These are phyloP conservation scores for Ustilago trichophora DNA, from an alignment of 1,284 basidiomycete genomes.

Conservation along the genomic window DNA sequence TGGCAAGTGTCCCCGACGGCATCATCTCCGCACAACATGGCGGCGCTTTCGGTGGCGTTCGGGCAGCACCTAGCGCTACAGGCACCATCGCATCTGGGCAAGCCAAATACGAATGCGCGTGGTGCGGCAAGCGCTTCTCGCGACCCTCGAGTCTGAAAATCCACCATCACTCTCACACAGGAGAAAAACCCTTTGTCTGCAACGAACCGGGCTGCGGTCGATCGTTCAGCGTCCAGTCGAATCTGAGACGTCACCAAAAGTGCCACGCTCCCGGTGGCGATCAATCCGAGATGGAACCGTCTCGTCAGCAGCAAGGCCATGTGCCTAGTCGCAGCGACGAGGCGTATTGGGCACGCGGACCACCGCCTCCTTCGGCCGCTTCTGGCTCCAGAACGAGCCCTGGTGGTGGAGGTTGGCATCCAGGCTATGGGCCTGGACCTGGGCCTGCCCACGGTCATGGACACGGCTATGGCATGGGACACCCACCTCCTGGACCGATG, in stretches of 20 bases:
- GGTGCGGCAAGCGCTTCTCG: conserved; percentile 62
- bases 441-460: conserved; percentile 15
- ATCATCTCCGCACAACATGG: conserved; percentile 38
- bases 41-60: conserved; percentile 26
- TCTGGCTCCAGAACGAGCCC: conserved; percentile 33
- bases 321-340: conserved; percentile 24
- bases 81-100: conserved; percentile 45
- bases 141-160: conserved; percentile 62
- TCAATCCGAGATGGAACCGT: conserved; percentile 22
- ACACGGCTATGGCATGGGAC: conserved; percentile 10
- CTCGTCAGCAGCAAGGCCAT: conserved; percentile 27
- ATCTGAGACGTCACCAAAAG: conserved; percentile 63
- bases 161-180: conserved; percentile 64
- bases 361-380: conserved; percentile 20
- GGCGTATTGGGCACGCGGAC: conserved; percentile 27
- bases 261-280: conserved; percentile 49
- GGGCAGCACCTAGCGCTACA: conserved; percentile 27
- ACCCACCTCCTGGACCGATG: conserved; percentile 16
- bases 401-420: conserved; percentile 34
- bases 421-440: conserved; percentile 14
- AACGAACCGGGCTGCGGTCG: conserved; percentile 60
- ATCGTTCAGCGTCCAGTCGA: conserved; percentile 63
- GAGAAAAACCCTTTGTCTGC: conserved; percentile 64
- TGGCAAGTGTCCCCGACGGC: conserved; percentile 36
- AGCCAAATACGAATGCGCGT: conserved; percentile 61